A percentile compares a stretch with the other conserved stretches of the same genome.
Evolutionary conservation across 2,329 filamentous ascomycete genomes (phyloP).

Genomic region (Fonsecaea monophora): DNA sequence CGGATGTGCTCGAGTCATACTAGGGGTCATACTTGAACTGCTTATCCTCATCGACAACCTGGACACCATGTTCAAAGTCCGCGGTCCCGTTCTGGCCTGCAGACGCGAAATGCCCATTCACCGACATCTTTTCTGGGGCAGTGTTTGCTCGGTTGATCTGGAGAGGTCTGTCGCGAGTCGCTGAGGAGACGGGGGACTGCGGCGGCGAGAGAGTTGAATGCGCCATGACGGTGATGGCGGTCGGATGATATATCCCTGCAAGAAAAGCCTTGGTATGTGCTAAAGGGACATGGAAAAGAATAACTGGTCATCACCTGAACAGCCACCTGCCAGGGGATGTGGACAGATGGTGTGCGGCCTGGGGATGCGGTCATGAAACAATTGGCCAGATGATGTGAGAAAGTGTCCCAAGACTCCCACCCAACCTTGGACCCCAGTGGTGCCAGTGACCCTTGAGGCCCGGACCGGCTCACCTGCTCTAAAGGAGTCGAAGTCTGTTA

Average conservation of each 20-base stretch:
- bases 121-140: slow-evolving; percentile 49
- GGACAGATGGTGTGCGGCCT: slow-evolving; percentile 18
- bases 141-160: slow-evolving; percentile 39
- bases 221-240: slow-evolving; percentile 35
- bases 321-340: slow-evolving; percentile 25
- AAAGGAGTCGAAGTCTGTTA: background rate
- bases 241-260: slow-evolving; percentile 26
- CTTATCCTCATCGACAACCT: slow-evolving; percentile 96
- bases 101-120: slow-evolving; percentile 56
- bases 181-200: slow-evolving; percentile 29
- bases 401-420: background rate
- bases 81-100: slow-evolving; percentile 48
- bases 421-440: background rate
- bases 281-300: slow-evolving; percentile 27
- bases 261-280: slow-evolving; percentile 21
- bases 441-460: background rate
- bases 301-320: slow-evolving; percentile 28
- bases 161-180: slow-evolving; percentile 28
- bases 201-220: slow-evolving; percentile 33
- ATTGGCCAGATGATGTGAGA: slow-evolving; percentile 15
- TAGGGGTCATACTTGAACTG: slow-evolving; percentile 80
- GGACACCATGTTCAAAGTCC: slow-evolving; percentile 86
- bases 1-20: background rate
- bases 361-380: slow-evolving; percentile 16
- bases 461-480: slow-evolving; percentile 13